Conservation (phyloP, 164 flowering plant species). For the Litsea cubeba region DNA sequence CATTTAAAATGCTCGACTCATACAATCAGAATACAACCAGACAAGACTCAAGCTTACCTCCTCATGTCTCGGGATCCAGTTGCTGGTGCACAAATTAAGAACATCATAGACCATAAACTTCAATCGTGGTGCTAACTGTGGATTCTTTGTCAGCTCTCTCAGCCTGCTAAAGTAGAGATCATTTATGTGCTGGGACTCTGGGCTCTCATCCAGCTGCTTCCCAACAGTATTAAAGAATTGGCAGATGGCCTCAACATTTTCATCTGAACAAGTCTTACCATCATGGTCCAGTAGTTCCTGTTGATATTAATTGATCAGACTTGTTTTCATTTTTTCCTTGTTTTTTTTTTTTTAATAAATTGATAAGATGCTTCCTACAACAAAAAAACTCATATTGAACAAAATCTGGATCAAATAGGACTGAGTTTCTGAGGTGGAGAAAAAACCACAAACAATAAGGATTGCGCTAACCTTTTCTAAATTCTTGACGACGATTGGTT, state of each 20-base stretch:
- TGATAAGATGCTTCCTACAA: too few species aligned
- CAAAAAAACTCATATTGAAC: too few species aligned
- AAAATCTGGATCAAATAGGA: too few species aligned
- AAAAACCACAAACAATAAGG: too few species aligned
- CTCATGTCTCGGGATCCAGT: slow-evolving; percentile 91
- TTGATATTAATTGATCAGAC: slow-evolving; percentile 2
- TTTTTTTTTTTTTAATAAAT: background rate
- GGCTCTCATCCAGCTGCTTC: slow-evolving; percentile 89
- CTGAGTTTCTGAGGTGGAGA: too few species aligned
- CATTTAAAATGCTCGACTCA: too few species aligned
- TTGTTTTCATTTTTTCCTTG: background rate
- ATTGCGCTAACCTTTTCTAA: too few species aligned
- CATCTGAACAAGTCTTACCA: slow-evolving; percentile 64
- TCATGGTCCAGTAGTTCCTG: slow-evolving; percentile 88
- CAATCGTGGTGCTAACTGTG: slow-evolving; percentile 66
- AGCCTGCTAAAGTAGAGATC: slow-evolving; percentile 66
- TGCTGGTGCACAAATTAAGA: slow-evolving; percentile 67
- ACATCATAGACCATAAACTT: slow-evolving; percentile 85
- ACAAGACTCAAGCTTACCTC: slow-evolving; percentile 41
- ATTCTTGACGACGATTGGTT: too few species aligned
- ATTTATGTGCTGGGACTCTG: slow-evolving; percentile 62
- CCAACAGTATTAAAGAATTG: slow-evolving; percentile 92
- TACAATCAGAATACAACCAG: too few species aligned
- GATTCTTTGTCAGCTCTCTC: slow-evolving; percentile 60
- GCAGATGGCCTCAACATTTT: slow-evolving; percentile 95